A percentile compares a stretch with the other conserved stretches of the same genome.
These are phyloP conservation scores for Ophiostoma novo-ulmi DNA, from an alignment of 2,329 filamentous ascomycete species.

Conservation along the genomic window DNA sequence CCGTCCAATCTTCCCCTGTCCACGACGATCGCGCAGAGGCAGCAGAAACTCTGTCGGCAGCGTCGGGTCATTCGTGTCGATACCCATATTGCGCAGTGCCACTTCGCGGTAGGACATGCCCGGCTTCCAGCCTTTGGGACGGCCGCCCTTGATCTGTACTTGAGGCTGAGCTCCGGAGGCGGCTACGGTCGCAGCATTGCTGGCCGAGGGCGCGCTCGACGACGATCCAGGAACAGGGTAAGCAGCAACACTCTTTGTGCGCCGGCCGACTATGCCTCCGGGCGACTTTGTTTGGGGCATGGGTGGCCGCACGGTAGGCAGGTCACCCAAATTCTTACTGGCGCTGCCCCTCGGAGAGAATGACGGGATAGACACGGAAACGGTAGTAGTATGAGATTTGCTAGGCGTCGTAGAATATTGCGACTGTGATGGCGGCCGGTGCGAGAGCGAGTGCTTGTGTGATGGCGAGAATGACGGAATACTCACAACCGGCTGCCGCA, in stretches of 20 bases:
- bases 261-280: slow-evolving; percentile 18
- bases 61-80: slow-evolving; percentile 18
- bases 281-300: not conserved
- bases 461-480: not conserved
- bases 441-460: not conserved
- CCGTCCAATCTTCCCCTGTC: not conserved
- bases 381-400: not conserved
- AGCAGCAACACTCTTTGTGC: not conserved
- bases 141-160: slow-evolving; percentile 37
- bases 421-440: not conserved
- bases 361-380: not conserved
- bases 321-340: not conserved
- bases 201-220: not conserved
- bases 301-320: not conserved
- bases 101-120: slow-evolving; percentile 33
- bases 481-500: not conserved
- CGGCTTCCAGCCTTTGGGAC: slow-evolving; percentile 46
- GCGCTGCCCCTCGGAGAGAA: not conserved
- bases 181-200: not conserved
- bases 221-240: not conserved
- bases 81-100: slow-evolving; percentile 25
- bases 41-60: slow-evolving; percentile 19
- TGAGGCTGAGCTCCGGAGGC: not conserved
- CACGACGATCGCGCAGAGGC: slow-evolving; percentile 13
- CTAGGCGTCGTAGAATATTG: not conserved